Evolutionary conservation across 2,329 filamentous ascomycete genomes (phyloP), one percentile per base, ranked within the genome.

Genomic region (Fusarium sp.): DNA sequence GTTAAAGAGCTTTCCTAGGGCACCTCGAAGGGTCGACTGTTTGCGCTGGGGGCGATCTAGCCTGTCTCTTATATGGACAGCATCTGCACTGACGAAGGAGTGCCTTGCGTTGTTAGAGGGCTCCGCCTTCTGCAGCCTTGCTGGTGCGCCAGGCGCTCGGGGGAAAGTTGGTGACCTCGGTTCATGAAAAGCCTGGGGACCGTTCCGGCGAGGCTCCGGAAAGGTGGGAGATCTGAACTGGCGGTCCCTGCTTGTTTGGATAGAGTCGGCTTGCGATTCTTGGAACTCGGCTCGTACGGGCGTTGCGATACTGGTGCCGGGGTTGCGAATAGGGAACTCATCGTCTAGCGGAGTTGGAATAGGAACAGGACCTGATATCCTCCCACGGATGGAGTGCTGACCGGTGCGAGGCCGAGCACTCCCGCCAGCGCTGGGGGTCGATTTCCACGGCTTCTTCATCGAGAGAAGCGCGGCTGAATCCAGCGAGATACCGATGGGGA

Each of bases 291-390:
- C 68, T 13, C 78, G 80, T 20, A 80, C 66, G n/a, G 82, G 79
- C 10, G 79, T 80, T 11, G 81, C 82, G 42, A 84, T 81, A 31
- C 78, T 81, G 25, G 80, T 74, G 14, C 83, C 82, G 13, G 85
- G 85, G 33, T 84, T 84, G 60, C 86, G 83, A 57, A 88, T 87
- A 13, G 88, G 85, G 74, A 90, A 88, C 67, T 90, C 89, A 70
- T 90, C 87, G 67, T 89, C 88, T 45, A 84, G 73, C 9, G 83
- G 78, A 65, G 80, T 82, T 20, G 83, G 80, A 25, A 92, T 87
- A 2, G 89, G 89, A 57, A 92, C 91, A 16, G 91, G 91, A 8
- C 85, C 86, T 33, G 90, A 91, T 70, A 92, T 91, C 74, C 87
- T 88, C 70, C 89, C 90, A 42, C 90, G 87, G 70, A 91, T 88